Evolutionary conservation across 306 rosid species (phyloP).

Genomic region (Morella rubra): DNA sequence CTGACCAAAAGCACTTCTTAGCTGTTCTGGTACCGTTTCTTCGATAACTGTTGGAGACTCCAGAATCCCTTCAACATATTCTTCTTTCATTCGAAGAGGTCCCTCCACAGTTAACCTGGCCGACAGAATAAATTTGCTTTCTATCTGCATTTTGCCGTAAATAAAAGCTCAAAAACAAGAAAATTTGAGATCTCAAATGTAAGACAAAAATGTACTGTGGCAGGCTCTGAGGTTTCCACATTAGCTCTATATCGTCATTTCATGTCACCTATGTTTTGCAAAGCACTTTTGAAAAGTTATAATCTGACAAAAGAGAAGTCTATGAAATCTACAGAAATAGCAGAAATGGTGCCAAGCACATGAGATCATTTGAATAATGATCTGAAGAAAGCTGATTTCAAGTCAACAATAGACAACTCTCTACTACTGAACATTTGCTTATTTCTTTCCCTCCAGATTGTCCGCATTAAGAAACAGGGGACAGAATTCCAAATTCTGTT

Average conservation of each 20-base stretch:
- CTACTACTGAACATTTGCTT: background rate
- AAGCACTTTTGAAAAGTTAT: too few species aligned
- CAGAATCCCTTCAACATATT: slow-evolving; percentile 75
- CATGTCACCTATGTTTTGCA: too few species aligned
- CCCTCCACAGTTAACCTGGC: slow-evolving; percentile 85
- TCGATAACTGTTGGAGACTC: slow-evolving; percentile 78
- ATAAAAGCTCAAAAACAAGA: slow-evolving; percentile 17
- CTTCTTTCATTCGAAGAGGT: slow-evolving; percentile 93
- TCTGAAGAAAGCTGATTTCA: background rate
- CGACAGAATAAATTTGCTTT: slow-evolving; percentile 62
- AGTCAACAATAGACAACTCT: background rate
- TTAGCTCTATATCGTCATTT: background rate
- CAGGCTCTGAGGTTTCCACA: slow-evolving; percentile 1
- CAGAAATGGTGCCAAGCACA: background rate
- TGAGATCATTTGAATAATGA: background rate
- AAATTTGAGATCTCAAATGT: slow-evolving; percentile 11
- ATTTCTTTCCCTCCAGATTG: background rate
- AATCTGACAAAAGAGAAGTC: background rate
- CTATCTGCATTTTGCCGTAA: slow-evolving; percentile 57
- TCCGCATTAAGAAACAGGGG: background rate
- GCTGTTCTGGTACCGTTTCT: slow-evolving; percentile 79
- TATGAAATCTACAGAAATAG: slow-evolving; percentile 2
- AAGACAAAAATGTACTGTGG: slow-evolving; percentile 14
- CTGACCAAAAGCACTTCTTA: slow-evolving; percentile 83
- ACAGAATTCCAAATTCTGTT: background rate